Evolutionary conservation across 352 stramenopile species (phyloP).

Genomic region (Hyphochytrium catenoides): DNA sequence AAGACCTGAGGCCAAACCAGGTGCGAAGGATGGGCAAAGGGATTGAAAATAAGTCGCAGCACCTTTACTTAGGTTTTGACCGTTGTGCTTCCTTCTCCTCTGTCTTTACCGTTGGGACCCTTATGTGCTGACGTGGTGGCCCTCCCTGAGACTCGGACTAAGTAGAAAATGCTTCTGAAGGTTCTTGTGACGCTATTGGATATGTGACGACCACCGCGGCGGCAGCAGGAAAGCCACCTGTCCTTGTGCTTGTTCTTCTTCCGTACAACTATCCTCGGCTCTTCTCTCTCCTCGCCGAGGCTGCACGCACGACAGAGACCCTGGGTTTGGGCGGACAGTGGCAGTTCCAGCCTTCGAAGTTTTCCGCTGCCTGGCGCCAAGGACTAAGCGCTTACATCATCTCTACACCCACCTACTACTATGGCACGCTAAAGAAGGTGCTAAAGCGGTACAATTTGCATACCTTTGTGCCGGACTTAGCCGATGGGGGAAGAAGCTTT

Average conservation of each 20-base stretch:
- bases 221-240: constrained; percentile 14
- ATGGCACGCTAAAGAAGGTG: constrained; percentile 43
- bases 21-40: constrained; percentile 48
- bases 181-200: constrained; percentile 50
- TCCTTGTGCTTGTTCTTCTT: constrained; percentile 56
- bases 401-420: constrained; percentile 49
- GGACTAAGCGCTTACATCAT: constrained; percentile 47
- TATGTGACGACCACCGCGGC: constrained; percentile 23
- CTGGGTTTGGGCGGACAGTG: constrained; percentile 44
- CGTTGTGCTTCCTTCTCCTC: not conserved
- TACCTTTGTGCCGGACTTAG: constrained; percentile 51
- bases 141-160: too few relatives aligned
- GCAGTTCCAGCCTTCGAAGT: constrained; percentile 57
- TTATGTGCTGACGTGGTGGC: constrained; percentile 10
- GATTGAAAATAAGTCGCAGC: constrained; percentile 19
- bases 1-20: too few relatives aligned
- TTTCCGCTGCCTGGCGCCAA: constrained; percentile 57
- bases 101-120: not conserved
- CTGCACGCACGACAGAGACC: constrained; percentile 43
- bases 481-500: constrained; percentile 50
- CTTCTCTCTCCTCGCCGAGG: constrained; percentile 50
- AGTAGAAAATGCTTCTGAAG: too few relatives aligned
- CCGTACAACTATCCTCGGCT: constrained; percentile 63
- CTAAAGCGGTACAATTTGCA: constrained; percentile 63
- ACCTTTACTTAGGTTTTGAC: not conserved